Percentiles rank a stretch among this genome's conserved stretches.
These are phyloP conservation scores for Scedosporium minutisporum DNA, from an alignment of 2,329 filamentous ascomycete species.

Conservation along the genomic window DNA sequence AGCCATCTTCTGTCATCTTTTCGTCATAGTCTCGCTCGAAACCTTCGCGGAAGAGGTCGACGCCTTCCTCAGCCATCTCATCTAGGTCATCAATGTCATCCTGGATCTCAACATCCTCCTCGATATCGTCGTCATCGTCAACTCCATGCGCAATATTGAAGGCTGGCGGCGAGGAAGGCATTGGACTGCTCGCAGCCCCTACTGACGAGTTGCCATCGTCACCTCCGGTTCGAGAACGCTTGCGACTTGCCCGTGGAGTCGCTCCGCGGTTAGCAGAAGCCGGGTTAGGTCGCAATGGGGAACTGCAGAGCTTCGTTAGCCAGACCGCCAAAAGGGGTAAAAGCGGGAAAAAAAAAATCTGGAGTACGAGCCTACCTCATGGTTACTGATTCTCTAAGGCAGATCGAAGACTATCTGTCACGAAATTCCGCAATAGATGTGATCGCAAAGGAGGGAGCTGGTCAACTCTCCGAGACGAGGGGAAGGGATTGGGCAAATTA, in stretches of 20 bases:
- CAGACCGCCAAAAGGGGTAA: slow-evolving; percentile 5
- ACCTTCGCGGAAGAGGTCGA: slow-evolving; percentile 67
- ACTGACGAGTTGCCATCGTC: slow-evolving; percentile 43
- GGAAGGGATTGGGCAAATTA: slow-evolving; percentile 3
- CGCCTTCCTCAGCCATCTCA: slow-evolving; percentile 70
- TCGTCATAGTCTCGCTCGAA: slow-evolving; percentile 63
- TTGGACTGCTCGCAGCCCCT: slow-evolving; percentile 46
- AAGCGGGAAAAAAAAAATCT: slow-evolving; percentile 2
- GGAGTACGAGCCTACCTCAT: slow-evolving; percentile 6
- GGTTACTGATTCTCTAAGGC: neutral
- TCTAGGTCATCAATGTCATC: slow-evolving; percentile 70
- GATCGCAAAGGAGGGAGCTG: slow-evolving; percentile 5
- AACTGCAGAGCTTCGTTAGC: slow-evolving; percentile 39
- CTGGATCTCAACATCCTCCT: slow-evolving; percentile 62
- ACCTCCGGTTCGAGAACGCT: slow-evolving; percentile 42
- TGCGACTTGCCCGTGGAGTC: slow-evolving; percentile 39
- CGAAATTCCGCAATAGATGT: slow-evolving; percentile 9
- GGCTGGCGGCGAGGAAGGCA: slow-evolving; percentile 57
- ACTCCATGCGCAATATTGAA: slow-evolving; percentile 56
- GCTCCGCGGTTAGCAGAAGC: slow-evolving; percentile 73
- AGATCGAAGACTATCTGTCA: slow-evolving; percentile 7
- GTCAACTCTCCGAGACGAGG: neutral
- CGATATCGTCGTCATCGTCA: slow-evolving; percentile 62
- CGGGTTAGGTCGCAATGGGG: slow-evolving; percentile 71
- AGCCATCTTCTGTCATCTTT: slow-evolving; percentile 50